A percentile compares a stretch with the other conserved stretches of the same genome.
phyloP scores from a whole-genome alignment of 352 stramenopile species.

The Phytophthora ohioensis region DNA sequence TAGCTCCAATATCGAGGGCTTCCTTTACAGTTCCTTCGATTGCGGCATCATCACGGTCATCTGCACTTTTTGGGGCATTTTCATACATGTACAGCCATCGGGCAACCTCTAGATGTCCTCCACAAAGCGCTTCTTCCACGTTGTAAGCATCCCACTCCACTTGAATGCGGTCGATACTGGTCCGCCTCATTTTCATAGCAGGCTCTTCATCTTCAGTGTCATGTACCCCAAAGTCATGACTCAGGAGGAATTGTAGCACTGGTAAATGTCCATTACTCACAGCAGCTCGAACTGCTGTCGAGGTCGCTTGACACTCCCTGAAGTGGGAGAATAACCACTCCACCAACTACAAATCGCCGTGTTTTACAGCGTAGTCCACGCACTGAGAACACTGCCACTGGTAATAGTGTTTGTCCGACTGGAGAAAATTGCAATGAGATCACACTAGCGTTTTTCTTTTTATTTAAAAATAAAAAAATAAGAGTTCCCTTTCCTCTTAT shows the following conservation, averaged over 20 bases:
- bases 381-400: constrained; percentile 1
- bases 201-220: background rate
- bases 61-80: background rate
- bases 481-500: no score
- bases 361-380: background rate
- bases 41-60: background rate
- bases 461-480: no score
- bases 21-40: background rate
- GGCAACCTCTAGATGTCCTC: background rate
- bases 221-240: no score
- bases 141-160: background rate
- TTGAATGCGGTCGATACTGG: background rate
- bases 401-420: constrained; percentile 9
- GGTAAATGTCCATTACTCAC: background rate
- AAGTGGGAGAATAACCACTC: background rate
- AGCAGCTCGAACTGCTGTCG: background rate
- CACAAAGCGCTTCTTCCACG: background rate
- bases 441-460: background rate
- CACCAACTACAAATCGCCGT: background rate
- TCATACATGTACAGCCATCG: background rate
- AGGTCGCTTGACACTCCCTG: background rate
- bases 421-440: constrained; percentile 4
- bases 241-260: background rate
- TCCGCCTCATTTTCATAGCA: no score
- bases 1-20: background rate